Conservation (phyloP, 257 asterid genomes). For the Scutellaria baicalensis region DNA sequence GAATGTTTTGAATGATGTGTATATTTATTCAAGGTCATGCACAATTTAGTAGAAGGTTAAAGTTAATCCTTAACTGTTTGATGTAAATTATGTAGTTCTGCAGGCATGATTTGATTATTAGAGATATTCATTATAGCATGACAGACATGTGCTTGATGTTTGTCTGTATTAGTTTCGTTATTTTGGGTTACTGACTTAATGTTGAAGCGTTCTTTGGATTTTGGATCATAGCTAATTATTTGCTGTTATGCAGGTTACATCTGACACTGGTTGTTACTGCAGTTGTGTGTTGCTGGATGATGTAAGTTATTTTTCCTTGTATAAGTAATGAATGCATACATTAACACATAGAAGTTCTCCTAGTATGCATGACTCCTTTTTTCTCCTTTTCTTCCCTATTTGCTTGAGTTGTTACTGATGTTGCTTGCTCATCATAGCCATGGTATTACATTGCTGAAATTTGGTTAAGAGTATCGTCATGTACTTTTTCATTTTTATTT, state of each 20-base stretch:
- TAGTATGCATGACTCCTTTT: not conserved
- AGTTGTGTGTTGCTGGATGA: constrained; percentile 95
- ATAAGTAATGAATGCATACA: not conserved
- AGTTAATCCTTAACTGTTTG: not conserved
- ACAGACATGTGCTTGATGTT: not conserved
- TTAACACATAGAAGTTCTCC: not conserved
- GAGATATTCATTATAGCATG: not conserved
- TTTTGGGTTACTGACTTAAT: not conserved
- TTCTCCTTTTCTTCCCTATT: not conserved
- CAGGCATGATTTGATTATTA: not conserved
- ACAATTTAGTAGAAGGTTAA: not conserved
- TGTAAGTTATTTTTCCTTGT: constrained; percentile 47
- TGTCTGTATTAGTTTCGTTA: not conserved
- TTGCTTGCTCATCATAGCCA: not conserved
- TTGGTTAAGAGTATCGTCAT: not conserved
- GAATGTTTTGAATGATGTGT: not conserved
- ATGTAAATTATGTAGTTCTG: not conserved
- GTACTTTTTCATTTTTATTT: not conserved
- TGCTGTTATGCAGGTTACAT: constrained; percentile 60
- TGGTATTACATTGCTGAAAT: not conserved
- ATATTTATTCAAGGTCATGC: not conserved
- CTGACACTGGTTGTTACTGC: constrained; percentile 84
- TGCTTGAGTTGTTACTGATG: not conserved
- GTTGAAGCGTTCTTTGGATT: not conserved
- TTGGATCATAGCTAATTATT: constrained; percentile 3